Conservation (phyloP, 2,329 filamentous ascomycete species). For the Achaetomium macrosporum region DNA sequence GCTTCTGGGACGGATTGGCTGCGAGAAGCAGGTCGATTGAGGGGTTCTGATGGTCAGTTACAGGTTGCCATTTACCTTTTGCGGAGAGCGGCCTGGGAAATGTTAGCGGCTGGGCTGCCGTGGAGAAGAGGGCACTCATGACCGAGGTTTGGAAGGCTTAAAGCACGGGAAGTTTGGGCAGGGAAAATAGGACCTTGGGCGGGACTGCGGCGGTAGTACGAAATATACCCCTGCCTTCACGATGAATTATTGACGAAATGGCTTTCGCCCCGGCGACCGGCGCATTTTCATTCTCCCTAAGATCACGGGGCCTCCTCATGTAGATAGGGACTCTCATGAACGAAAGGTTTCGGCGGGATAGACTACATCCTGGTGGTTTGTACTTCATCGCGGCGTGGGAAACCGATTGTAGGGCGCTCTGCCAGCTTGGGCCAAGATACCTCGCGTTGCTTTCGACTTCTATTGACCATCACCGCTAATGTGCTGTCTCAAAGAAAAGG, state of each 20-base stretch:
- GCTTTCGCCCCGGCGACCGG: not conserved
- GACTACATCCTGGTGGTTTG: too few relatives aligned
- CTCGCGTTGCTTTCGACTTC: too few relatives aligned
- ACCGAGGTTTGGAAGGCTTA: not conserved
- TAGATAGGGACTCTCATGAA: too few relatives aligned
- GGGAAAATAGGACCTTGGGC: not conserved
- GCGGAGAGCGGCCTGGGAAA: not conserved
- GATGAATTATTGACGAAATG: not conserved
- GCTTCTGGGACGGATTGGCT: slow-evolving; percentile 73
- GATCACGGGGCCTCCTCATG: too few relatives aligned
- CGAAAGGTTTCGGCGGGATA: too few relatives aligned
- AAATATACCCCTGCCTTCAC: not conserved
- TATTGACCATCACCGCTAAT: too few relatives aligned
- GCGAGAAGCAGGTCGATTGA: slow-evolving; percentile 65
- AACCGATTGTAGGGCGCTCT: too few relatives aligned
- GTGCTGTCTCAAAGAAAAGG: too few relatives aligned
- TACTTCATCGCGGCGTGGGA: too few relatives aligned
- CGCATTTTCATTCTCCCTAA: not conserved
- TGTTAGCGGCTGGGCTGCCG: not conserved
- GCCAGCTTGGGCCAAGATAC: too few relatives aligned
- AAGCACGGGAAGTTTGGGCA: not conserved
- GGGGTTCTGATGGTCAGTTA: not conserved
- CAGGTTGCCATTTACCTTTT: not conserved
- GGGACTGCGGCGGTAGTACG: not conserved
- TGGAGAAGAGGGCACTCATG: not conserved